These are phyloP conservation scores for Botryotinia calthae DNA, from an alignment of 2,329 filamentous ascomycete genomes.

Conservation along the genomic window DNA sequence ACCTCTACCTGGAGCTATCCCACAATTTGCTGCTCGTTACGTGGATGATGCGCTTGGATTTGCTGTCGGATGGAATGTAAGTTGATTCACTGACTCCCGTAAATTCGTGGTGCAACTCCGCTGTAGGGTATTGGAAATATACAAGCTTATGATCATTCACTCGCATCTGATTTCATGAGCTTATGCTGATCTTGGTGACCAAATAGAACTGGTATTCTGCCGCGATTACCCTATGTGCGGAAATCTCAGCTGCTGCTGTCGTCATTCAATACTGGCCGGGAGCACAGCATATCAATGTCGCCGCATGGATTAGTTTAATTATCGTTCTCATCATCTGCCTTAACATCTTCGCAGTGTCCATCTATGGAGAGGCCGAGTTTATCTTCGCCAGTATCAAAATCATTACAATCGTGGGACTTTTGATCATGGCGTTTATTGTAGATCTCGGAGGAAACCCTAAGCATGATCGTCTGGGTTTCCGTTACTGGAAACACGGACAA, in stretches of 20 bases:
- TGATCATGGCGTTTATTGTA: constrained; percentile 75
- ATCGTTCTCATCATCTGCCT: constrained; percentile 40
- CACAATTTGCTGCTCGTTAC: constrained; percentile 44
- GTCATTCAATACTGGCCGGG: constrained; percentile 50
- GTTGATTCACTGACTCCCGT: constrained; percentile 57
- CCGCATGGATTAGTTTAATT: constrained; percentile 45
- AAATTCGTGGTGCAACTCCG: too few relatives aligned
- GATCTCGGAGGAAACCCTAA: constrained; percentile 81
- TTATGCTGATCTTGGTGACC: constrained; percentile 16
- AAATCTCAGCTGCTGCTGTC: constrained; percentile 50
- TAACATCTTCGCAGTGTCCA: constrained; percentile 57
- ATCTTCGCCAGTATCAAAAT: constrained; percentile 57
- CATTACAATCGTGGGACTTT: constrained; percentile 60
- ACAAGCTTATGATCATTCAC: neutral
- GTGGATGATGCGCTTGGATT: constrained; percentile 55
- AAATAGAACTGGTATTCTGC: constrained; percentile 36
- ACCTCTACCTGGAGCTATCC: constrained; percentile 52
- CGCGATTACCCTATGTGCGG: constrained; percentile 43
- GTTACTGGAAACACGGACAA: constrained; percentile 65
- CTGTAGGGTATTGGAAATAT: neutral
- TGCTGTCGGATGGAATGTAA: constrained; percentile 58
- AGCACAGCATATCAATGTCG: constrained; percentile 34
- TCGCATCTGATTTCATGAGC: neutral
- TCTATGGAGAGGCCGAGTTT: constrained; percentile 62
- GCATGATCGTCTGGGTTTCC: constrained; percentile 69